Evolutionary conservation across 257 asterid species (phyloP), one percentile per base, ranked within the genome.

Genomic region (Capsicum rhomboideum): DNA sequence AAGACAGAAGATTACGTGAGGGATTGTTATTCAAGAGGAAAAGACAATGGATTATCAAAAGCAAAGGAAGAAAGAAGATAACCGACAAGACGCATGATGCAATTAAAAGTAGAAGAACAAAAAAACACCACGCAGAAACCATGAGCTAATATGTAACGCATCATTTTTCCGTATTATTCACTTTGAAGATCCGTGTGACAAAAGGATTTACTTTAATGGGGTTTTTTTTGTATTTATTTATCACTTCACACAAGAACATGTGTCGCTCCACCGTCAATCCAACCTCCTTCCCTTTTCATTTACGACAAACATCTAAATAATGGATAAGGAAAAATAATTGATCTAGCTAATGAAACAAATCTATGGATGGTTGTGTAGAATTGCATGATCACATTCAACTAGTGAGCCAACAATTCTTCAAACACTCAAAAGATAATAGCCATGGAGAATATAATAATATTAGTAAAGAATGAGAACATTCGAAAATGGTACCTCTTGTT

Each of bases 401-500:
- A 49, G 80, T 23, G 37, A 74, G 34, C 23, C 59, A 74, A 26
- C 59, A 46, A 29, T 3, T 74, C 6, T 8, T 46, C 58, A 74
- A 46, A 29, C 23, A 23, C 56, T 44, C 42, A 1, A 74, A 69
- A 46, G 78, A 26, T 54, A 37, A n/a, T 68, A 50, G 54, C 53
- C 16, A 50, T 2, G n/a, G 53, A 50, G 42, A 42, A 21, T 28
- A 66, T 20, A 20, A 46, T 34, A 20, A 50, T 23, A 52, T n/a
- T 37, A 50, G 68, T 55, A 50, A 14, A 68, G 53, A 46, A 49
- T 64, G 20, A 44, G 52, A 66, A 82, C 29, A 23, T 37, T 10
- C 13, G 78, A 87, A 83, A 83, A 83, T 80, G 86, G 66, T 90
- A 94, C 98, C 86, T 94, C 98, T 89, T 91, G 97, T 87, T 91